Base-by-base conservation (phyloP, 345 rosid species). In the Pugionium cornutum region DNA sequence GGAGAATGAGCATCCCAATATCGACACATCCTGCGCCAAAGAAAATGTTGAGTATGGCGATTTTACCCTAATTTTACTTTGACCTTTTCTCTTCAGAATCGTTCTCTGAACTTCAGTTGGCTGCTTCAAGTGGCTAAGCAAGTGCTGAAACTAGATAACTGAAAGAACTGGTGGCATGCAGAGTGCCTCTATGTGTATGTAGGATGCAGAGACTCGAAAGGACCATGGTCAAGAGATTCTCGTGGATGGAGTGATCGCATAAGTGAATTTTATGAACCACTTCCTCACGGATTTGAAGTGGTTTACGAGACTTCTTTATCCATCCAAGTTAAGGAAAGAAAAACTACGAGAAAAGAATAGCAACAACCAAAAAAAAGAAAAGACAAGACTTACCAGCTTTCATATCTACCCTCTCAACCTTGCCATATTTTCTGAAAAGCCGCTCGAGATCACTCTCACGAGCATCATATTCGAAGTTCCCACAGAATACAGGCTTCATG, bases 401-500 rank as follows among this genome's bases (percentile, higher is more conserved):
- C 95, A 92, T 84, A 75, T 92, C 95, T 60, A 92, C 96, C 69
- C 90, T 75, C 69, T 92, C 96, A 11, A 92, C 92, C 69, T 83
- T 86, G 27, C 98, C 98, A 62, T 89, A 89, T 53, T 83, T 83
- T 75, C 82, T 82, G 85, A 92, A 92, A 1, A 92, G 95, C 4
- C 98, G 77, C 56, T 89, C 98, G 54, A 92, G 58, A 66, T 92
- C 98, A 67, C 88, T 78, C 68, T 87, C 92, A 6, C 95, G 81
- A 0, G 89, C 95, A 79, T 89, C 96, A 52, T 87, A 92, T 80
- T 92, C 98, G 56, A 89, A 86, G 75, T 92, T 92, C 5, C 98
- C 97, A 62, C 98, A 92, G 72, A 92, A 92, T 65, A 92, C 89
- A 5, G 96, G 86, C 83, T 80, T 89, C 98, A 86, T 87, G 47